These are phyloP conservation scores for Botrytis pseudocinerea DNA, from an alignment of 2,329 filamentous ascomycete genomes.

Conservation along the genomic window DNA sequence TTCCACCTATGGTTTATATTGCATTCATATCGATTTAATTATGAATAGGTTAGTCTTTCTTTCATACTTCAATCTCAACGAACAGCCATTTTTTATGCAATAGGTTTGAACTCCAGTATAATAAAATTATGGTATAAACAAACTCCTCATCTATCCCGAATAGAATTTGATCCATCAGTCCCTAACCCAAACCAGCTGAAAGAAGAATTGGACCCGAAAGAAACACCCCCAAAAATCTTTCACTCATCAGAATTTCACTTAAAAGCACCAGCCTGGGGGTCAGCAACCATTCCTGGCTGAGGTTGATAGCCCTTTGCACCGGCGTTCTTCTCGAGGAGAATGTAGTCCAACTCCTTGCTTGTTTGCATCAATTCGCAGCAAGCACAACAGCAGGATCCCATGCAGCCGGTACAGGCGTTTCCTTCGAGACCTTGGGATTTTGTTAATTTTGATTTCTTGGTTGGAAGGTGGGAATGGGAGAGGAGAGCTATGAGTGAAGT, in stretches of 20 bases:
- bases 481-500: too few relatives aligned
- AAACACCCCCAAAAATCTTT: not conserved
- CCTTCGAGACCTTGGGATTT: slow-evolving; percentile 12
- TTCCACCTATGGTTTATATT: not conserved
- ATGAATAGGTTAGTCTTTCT: not conserved
- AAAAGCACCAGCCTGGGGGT: not conserved
- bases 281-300: slow-evolving; percentile 8
- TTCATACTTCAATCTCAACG: not conserved
- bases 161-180: not conserved
- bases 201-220: not conserved
- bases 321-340: slow-evolving; percentile 14
- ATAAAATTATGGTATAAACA: slow-evolving; percentile 1
- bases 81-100: not conserved
- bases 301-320: slow-evolving; percentile 5
- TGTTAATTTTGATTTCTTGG: not conserved
- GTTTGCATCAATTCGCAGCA: slow-evolving; percentile 26
- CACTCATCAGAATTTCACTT: not conserved
- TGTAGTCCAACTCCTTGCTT: slow-evolving; percentile 23
- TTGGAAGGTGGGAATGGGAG: not conserved
- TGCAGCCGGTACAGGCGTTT: slow-evolving; percentile 3
- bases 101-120: not conserved
- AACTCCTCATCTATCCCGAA: not conserved
- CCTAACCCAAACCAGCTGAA: not conserved
- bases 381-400: slow-evolving; percentile 16
- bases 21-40: not conserved